Base-by-base conservation (phyloP, 2,329 filamentous ascomycete species). In the Ophiognomonia clavigignenti-juglandacearum region DNA sequence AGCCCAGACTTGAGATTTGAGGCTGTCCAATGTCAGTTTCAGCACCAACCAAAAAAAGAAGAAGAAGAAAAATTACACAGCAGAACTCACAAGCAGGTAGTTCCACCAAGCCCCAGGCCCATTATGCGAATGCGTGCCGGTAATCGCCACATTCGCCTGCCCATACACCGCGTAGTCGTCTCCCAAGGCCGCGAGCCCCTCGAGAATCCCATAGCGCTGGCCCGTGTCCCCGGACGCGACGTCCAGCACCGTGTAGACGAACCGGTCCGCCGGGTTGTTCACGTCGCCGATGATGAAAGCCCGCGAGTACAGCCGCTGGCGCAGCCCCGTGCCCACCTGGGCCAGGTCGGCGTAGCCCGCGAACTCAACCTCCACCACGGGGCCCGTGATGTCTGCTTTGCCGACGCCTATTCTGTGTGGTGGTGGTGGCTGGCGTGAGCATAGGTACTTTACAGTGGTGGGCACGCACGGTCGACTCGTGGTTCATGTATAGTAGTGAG, bases 51-150 rank as follows among this genome's bases (percentile, higher is more conserved):
- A 18, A 16, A 4, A 10, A 10, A n/a, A 2, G 2, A 24, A n/a
- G 10, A 24, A 18, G 16, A 23, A 11, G 10, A n/a, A 36, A 10
- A 4, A 29, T 3, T 9, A 8, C 18, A 8, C 16, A n/a, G 20
- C 4, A 13, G 24, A 4, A 39, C 43, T 45, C 1, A 45, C 43
- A 6, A 96, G 74, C 9, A 97, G 76, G 61, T 96, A 97, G 67
- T 97, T 97, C 62, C 95, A 74, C 89, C 90, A 97, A 6, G 86
- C 92, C 2, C 87, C 92, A 0, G 92, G 91, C 0, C 91, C 92
- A 20, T 90, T 85, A 67, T 97, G 92, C 22, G 88, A 93, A 64
- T 97, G 92, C 0, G 92, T 97, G 45, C 91, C 92, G 0, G 89
- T 95, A 19, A 97, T 78, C 27, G 92, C 92, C 29, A 96, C 69